Percentiles rank a stretch among this genome's conserved stretches.
These are phyloP conservation scores for Arthrinium phaeospermum DNA, from an alignment of 2,329 filamentous ascomycete species.

Conservation along the genomic window DNA sequence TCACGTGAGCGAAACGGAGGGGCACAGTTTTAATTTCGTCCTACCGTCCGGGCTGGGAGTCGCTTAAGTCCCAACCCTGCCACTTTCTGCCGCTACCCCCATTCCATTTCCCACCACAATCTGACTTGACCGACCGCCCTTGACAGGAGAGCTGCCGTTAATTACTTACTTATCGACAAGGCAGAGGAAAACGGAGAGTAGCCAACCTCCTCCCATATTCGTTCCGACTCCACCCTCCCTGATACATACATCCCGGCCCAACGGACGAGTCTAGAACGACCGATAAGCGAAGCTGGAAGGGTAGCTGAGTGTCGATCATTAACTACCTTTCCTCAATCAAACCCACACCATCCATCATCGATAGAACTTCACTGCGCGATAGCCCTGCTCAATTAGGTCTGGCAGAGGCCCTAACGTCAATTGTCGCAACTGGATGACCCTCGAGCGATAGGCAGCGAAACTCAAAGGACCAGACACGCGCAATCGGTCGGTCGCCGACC, in stretches of 20 bases:
- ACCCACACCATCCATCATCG: not conserved
- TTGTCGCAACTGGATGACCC: not conserved
- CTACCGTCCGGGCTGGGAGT: not conserved
- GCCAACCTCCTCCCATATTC: slow-evolving; percentile 6
- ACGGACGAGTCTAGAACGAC: slow-evolving; percentile 19
- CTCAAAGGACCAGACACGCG: not conserved
- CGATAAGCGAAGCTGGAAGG: slow-evolving; percentile 15
- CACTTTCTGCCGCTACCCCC: not conserved
- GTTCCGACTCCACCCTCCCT: not conserved
- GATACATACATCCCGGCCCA: slow-evolving; percentile 16
- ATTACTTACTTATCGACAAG: not conserved
- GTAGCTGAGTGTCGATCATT: slow-evolving; percentile 18
- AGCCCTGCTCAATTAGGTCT: not conserved
- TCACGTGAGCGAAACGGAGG: slow-evolving; percentile 6
- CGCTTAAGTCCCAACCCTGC: not conserved
- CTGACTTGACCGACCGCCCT: not conserved
- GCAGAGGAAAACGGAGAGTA: not conserved
- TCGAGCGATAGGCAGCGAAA: not conserved
- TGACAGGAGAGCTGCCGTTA: not conserved
- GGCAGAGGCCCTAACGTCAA: not conserved
- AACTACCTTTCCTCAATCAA: slow-evolving; percentile 12
- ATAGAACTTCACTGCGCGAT: not conserved
- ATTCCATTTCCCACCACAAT: not conserved
- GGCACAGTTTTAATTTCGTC: not conserved
- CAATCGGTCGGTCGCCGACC: not conserved